Evolutionary conservation across 2,329 filamentous ascomycete genomes (phyloP).

Genomic region (Colletotrichum sp.): DNA sequence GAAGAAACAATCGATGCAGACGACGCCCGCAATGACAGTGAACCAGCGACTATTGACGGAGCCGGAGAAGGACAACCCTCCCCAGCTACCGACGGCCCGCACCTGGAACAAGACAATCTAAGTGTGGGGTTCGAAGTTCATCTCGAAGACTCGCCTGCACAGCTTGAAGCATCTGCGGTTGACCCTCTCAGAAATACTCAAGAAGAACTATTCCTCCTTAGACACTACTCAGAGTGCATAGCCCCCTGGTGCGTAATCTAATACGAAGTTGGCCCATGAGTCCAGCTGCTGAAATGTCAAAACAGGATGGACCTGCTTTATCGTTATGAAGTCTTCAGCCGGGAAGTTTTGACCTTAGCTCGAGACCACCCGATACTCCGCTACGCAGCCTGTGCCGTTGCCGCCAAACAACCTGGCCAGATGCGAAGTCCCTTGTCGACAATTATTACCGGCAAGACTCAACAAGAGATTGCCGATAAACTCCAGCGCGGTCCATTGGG

Average conservation of each 20-base stretch:
- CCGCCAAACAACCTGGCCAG: neutral
- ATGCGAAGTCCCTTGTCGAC: neutral
- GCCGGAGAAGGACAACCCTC: neutral
- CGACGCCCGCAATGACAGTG: neutral
- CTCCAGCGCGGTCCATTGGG: neutral
- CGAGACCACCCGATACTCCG: neutral
- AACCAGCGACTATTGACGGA: neutral
- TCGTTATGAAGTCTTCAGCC: neutral
- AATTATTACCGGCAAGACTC: neutral
- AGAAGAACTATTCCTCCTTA: neutral
- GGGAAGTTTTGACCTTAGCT: neutral
- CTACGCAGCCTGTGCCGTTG: neutral
- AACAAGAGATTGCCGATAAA: neutral
- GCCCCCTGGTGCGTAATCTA: neutral
- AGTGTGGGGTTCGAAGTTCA: neutral
- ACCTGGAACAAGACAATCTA: neutral
- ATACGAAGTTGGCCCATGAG: neutral
- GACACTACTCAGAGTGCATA: neutral
- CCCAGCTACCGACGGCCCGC: accelerated
- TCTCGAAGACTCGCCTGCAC: neutral
- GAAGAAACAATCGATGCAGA: neutral
- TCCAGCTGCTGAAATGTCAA: neutral
- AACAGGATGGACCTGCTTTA: neutral
- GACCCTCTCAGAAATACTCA: neutral
- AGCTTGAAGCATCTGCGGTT: neutral